Conservation (phyloP, 495 filamentous ascomycete genomes). For the Penicillium turbatum region DNA sequence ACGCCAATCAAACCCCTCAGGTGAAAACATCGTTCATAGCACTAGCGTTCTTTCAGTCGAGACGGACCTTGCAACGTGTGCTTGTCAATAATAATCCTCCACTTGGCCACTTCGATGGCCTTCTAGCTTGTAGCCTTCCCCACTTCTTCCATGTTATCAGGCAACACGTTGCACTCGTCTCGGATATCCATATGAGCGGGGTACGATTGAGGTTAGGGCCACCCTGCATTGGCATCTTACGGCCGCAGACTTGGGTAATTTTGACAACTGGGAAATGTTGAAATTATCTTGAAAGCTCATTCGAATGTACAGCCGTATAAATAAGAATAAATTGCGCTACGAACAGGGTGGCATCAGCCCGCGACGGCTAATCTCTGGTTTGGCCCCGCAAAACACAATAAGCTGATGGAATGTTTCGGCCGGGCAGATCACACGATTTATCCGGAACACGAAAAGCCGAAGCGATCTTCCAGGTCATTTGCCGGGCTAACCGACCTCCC, state of each 20-base stretch:
- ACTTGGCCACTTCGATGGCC: slow-evolving; percentile 6
- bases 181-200: no score
- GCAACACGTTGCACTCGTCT: not conserved
- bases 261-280: no score
- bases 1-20: slow-evolving; percentile 11
- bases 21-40: slow-evolving; percentile 5
- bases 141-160: not conserved
- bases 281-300: no score
- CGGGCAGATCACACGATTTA: not conserved
- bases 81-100: not conserved
- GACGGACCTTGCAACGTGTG: not conserved
- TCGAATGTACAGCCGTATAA: no score
- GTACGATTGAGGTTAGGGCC: no score
- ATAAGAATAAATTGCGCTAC: no score
- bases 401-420: not conserved
- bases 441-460: not conserved
- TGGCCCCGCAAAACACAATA: not conserved
- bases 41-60: slow-evolving; percentile 16
- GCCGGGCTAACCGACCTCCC: not conserved
- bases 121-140: not conserved
- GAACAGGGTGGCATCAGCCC: no score
- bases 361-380: not conserved
- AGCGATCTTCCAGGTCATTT: not conserved
- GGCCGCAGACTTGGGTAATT: no score
- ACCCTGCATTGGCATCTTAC: no score